Base-by-base conservation (phyloP, 768 basidiomycete genomes). In the Naganishia friedmannii region DNA sequence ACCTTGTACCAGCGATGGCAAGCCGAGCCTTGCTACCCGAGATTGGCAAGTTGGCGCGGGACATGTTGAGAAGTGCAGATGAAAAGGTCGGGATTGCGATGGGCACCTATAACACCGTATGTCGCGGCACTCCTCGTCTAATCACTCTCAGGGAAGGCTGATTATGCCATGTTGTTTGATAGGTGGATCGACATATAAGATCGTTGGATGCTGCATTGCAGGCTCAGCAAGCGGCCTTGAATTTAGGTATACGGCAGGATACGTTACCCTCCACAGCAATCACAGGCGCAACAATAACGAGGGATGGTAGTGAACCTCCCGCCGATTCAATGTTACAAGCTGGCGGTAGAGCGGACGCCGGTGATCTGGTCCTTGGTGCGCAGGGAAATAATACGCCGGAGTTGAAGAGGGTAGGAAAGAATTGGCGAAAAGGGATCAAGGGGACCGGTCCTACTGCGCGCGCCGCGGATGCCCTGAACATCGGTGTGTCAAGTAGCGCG, bases 101-200 rank as follows among this genome's bases (percentile, higher is more conserved):
- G 2, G 79, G 76, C n/a, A 77, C 78, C 0, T 82, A 82, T 67
- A 79, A 81, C 48, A 71, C 78, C 37, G 79, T 79, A 42, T 66
- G 79, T 74, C 3, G 7, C 17, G 45, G 15, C 4, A 4, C 15
- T 8, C 10, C 21, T 66, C 28, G 13, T 7, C 15, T 2, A 17
- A 17, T 69, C n/a, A 26, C 5, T 46, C n/a, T 19, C 15, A 57
- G 28, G 23, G 48, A 10, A n/a, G n/a, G n/a, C 15, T 42, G 39
- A 12, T 66, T 10, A 4, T 65, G 10, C n/a, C 1, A 10, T 15
- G 12, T 17, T 17, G 34, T 2, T 29, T 66, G 32, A 31, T 71
- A 80, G 78, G 77, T 82, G 48, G 80, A 82, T 53, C 72, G 80
- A 31, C 79, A 80, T 71, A 79, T 80, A 46, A 74, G 80, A n/a